A percentile compares a stretch with the other conserved stretches of the same genome.
These are phyloP conservation scores for Pholiota conissans DNA, from an alignment of 768 basidiomycete species.

Conservation along the genomic window DNA sequence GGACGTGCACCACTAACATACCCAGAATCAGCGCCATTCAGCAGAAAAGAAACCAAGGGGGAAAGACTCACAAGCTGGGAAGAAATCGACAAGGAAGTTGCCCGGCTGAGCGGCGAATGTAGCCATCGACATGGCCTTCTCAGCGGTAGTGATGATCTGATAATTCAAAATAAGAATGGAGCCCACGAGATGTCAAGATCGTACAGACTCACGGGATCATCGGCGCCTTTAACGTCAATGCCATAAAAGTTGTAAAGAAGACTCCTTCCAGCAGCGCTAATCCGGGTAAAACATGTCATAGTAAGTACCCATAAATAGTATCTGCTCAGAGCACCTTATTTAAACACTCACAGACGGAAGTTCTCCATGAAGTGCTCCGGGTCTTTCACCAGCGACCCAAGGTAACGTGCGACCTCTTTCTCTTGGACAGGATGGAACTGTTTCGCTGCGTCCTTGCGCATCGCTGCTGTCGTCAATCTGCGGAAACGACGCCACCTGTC, in stretches of 20 bases:
- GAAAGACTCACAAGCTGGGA: slow-evolving; percentile 20
- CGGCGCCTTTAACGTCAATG: slow-evolving; percentile 18
- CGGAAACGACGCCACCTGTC: slow-evolving; percentile 27
- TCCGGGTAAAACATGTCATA: background rate
- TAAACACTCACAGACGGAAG: slow-evolving; percentile 23
- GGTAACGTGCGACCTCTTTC: slow-evolving; percentile 20
- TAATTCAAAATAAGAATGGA: background rate
- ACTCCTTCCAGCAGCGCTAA: slow-evolving; percentile 20
- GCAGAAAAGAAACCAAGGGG: background rate
- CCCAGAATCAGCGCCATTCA: background rate
- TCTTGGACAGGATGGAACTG: slow-evolving; percentile 24
- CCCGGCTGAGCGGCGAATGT: slow-evolving; percentile 25
- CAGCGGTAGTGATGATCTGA: slow-evolving; percentile 23
- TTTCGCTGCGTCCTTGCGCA: slow-evolving; percentile 22
- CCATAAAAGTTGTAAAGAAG: slow-evolving; percentile 27
- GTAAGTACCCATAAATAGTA: background rate
- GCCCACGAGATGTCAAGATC: slow-evolving; percentile 17
- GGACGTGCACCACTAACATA: slow-evolving; percentile 24
- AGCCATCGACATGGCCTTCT: slow-evolving; percentile 20
- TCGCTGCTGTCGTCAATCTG: slow-evolving; percentile 23
- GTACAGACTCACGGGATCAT: slow-evolving; percentile 21
- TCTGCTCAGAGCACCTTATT: background rate
- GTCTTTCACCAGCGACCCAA: slow-evolving; percentile 20
- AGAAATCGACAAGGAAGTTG: slow-evolving; percentile 26
- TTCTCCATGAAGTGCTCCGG: slow-evolving; percentile 26